A percentile compares a stretch with the other conserved stretches of the same genome.
Evolutionary conservation across 2,329 filamentous ascomycete genomes (phyloP).

Genomic region (Trichoderma sp.): DNA sequence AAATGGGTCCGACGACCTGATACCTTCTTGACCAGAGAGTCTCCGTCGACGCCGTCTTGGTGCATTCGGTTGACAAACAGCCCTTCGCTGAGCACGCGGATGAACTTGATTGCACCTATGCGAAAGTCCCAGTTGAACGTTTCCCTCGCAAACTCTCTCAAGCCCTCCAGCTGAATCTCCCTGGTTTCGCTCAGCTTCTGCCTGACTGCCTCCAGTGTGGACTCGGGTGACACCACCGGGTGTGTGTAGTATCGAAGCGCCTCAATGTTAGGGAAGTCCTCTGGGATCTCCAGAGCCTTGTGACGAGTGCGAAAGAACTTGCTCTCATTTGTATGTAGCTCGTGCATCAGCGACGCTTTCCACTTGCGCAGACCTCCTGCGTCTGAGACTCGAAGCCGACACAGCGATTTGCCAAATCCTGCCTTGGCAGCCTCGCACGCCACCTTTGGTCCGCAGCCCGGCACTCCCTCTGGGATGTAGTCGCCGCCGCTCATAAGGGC

Average conservation of each 20-base stretch:
- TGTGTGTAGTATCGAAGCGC: constrained; percentile 86
- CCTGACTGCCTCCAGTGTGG: constrained; percentile 36
- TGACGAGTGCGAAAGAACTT: constrained; percentile 78
- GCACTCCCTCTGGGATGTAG: constrained; percentile 85
- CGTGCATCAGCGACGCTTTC: constrained; percentile 71
- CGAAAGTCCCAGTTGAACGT: constrained; percentile 85
- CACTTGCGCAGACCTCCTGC: constrained; percentile 64
- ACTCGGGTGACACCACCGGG: constrained; percentile 76
- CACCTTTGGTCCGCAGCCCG: constrained; percentile 82
- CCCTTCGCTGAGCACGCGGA: constrained; percentile 76
- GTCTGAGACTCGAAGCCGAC: constrained; percentile 64
- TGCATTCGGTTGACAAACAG: constrained; percentile 65
- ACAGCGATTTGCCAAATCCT: constrained; percentile 79
- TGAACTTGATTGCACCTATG: constrained; percentile 80
- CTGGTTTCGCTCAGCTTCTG: constrained; percentile 34
- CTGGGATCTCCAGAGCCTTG: constrained; percentile 72
- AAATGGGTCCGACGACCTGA: constrained; percentile 69
- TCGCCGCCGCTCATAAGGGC: constrained; percentile 95
- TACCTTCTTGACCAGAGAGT: constrained; percentile 65
- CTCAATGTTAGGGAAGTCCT: constrained; percentile 76
- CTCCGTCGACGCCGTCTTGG: constrained; percentile 30
- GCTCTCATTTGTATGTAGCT: constrained; percentile 81
- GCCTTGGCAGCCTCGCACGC: constrained; percentile 89
- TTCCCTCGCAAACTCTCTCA: constrained; percentile 75
- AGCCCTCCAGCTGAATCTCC: constrained; percentile 45